Conservation (phyloP, 2,329 filamentous ascomycete genomes). For the Venturia nashicola region DNA sequence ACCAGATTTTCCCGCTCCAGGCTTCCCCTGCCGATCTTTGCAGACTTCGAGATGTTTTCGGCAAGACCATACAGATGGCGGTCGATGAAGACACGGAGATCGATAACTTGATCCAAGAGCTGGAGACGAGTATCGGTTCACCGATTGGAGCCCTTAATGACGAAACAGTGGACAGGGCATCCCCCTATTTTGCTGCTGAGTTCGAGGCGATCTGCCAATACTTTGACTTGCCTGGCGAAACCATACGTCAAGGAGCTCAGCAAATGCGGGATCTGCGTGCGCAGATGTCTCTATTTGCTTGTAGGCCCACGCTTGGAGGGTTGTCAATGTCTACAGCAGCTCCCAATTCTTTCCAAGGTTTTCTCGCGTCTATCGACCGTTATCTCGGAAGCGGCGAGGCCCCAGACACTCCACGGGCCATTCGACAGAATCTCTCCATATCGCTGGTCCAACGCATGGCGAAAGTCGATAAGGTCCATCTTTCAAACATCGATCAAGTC, state of each 20-base stretch:
- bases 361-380: neutral
- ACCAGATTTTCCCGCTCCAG: constrained; percentile 5
- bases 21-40: constrained; percentile 1
- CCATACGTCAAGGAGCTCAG: neutral
- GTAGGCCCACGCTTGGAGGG: neutral
- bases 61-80: neutral
- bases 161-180: constrained; percentile 3
- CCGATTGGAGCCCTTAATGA: neutral
- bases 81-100: neutral
- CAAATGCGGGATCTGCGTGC: neutral
- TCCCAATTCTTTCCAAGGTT: neutral
- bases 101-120: neutral
- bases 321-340: neutral
- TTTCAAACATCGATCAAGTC: constrained; percentile 29
- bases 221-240: constrained; percentile 18
- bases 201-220: constrained; percentile 37
- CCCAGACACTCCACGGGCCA: neutral
- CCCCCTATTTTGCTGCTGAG: constrained; percentile 31
- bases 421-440: neutral
- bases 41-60: neutral
- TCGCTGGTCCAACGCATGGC: neutral
- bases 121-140: neutral
- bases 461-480: constrained; percentile 22
- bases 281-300: neutral
- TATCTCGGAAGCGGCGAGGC: neutral